Evolutionary conservation across 208 protist genomes (phyloP).

Genomic region (Trypanosoma lewisi): DNA sequence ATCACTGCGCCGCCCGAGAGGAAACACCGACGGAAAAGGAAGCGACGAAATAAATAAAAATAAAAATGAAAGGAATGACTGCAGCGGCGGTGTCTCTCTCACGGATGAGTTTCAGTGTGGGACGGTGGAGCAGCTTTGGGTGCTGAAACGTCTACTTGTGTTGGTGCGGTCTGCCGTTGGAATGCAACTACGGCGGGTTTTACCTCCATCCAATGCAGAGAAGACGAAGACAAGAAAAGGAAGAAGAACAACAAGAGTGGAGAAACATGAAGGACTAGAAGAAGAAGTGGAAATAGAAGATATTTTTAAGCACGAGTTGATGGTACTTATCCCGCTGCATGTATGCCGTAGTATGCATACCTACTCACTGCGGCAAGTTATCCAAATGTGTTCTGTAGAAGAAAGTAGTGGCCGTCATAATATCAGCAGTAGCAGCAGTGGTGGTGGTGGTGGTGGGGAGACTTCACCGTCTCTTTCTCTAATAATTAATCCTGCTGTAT

Average conservation of each 20-base stretch:
- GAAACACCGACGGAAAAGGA: no score
- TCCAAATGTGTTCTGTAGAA: slow-evolving; percentile 5
- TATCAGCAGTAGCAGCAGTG: background rate
- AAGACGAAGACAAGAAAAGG: background rate
- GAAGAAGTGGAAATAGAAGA: background rate
- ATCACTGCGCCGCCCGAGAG: background rate
- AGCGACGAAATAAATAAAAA: slow-evolving; percentile 2
- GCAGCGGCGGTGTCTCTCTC: background rate
- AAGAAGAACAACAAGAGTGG: background rate
- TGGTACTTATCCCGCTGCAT: slow-evolving; percentile 21
- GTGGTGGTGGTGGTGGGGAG: background rate
- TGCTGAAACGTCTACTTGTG: slow-evolving; percentile 3
- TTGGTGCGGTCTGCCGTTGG: slow-evolving; percentile 18
- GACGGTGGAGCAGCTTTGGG: slow-evolving; percentile 22
- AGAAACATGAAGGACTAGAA: slow-evolving; percentile 1
- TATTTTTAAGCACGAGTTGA: slow-evolving; percentile 20
- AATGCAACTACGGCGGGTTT: slow-evolving; percentile 6
- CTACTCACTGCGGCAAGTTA: slow-evolving; percentile 19
- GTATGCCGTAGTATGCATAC: slow-evolving; percentile 11
- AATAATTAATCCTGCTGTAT: slow-evolving; percentile 56
- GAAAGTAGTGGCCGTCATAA: background rate
- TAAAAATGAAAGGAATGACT: background rate
- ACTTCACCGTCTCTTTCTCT: slow-evolving; percentile 30
- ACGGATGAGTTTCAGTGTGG: slow-evolving; percentile 5
- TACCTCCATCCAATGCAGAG: background rate